These are phyloP conservation scores for Xylariaceae sp. DNA, from an alignment of 2,329 filamentous ascomycete genomes.

Conservation along the genomic window DNA sequence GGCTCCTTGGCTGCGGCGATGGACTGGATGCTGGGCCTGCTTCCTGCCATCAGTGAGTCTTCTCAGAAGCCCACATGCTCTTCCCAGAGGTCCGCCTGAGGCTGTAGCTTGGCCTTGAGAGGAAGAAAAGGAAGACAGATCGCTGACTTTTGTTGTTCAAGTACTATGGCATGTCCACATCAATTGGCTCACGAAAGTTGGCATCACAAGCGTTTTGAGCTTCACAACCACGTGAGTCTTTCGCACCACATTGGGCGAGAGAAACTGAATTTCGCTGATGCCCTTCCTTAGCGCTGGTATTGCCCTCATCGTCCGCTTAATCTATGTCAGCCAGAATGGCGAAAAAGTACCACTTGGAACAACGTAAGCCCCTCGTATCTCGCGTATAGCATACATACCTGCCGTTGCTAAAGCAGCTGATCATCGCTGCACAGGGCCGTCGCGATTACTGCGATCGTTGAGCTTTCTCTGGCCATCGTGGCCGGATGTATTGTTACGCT, in stretches of 20 bases:
- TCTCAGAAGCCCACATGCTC: background rate
- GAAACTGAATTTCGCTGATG: background rate
- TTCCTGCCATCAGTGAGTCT: constrained; percentile 39
- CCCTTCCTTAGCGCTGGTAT: constrained; percentile 32
- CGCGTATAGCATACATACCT: background rate
- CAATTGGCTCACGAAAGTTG: constrained; percentile 40
- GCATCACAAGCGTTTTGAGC: constrained; percentile 42
- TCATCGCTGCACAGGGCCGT: constrained; percentile 26
- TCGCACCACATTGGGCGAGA: background rate
- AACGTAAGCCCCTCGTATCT: constrained; percentile 23
- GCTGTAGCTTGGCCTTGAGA: background rate
- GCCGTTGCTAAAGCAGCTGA: background rate
- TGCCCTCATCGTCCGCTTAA: constrained; percentile 36
- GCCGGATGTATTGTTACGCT: constrained; percentile 31
- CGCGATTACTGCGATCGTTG: constrained; percentile 30
- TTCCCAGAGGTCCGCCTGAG: background rate
- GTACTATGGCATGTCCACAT: constrained; percentile 48
- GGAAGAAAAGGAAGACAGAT: background rate
- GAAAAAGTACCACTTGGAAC: constrained; percentile 29
- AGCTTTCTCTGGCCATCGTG: constrained; percentile 33
- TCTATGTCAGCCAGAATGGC: constrained; percentile 28
- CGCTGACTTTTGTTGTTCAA: constrained; percentile 6
- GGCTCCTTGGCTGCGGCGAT: constrained; percentile 40
- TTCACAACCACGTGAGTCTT: constrained; percentile 44
- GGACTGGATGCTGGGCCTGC: constrained; percentile 44